phyloP scores from a whole-genome alignment of 2,329 filamentous ascomycete species.

The Phaeophleospora eucalypticola region DNA sequence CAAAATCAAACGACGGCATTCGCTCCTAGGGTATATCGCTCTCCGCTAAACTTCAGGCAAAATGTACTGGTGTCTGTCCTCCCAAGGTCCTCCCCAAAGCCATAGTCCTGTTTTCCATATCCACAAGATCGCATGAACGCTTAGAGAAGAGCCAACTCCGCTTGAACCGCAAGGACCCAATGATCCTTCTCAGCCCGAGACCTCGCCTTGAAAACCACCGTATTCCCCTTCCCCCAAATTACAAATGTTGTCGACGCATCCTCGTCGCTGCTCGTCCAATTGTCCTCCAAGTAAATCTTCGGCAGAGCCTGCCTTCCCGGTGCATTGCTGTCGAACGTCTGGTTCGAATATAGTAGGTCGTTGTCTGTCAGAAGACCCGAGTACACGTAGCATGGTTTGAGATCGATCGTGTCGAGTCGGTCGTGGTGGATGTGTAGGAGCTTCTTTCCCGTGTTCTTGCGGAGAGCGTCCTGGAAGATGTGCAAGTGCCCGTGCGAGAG shows the following conservation, averaged over 20 bases:
- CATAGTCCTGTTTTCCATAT: too few relatives aligned
- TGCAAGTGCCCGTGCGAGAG: conserved; percentile 58
- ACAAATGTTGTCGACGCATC: conserved; percentile 65
- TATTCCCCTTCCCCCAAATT: conserved; percentile 60
- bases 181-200: conserved; percentile 63
- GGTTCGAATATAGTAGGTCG: conserved; percentile 61
- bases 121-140: too few relatives aligned
- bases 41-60: too few relatives aligned
- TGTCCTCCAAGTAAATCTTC: conserved; percentile 57
- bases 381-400: conserved; percentile 63
- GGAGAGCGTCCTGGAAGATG: conserved; percentile 58
- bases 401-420: conserved; percentile 54
- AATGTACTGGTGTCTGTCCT: too few relatives aligned
- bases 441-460: conserved; percentile 52
- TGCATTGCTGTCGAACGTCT: conserved; percentile 60
- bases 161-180: conserved; percentile 63
- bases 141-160: too few relatives aligned
- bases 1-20: too few relatives aligned
- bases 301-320: conserved; percentile 58
- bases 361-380: conserved; percentile 59
- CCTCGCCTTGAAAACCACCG: conserved; percentile 62
- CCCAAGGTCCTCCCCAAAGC: too few relatives aligned
- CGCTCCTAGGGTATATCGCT: too few relatives aligned
- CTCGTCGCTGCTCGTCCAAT: conserved; percentile 60
- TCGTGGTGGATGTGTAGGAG: conserved; percentile 60